Percentiles rank a stretch among this genome's conserved stretches.
Conservation (phyloP, 495 filamentous ascomycete species). For the Aspergillus mulundensis region DNA sequence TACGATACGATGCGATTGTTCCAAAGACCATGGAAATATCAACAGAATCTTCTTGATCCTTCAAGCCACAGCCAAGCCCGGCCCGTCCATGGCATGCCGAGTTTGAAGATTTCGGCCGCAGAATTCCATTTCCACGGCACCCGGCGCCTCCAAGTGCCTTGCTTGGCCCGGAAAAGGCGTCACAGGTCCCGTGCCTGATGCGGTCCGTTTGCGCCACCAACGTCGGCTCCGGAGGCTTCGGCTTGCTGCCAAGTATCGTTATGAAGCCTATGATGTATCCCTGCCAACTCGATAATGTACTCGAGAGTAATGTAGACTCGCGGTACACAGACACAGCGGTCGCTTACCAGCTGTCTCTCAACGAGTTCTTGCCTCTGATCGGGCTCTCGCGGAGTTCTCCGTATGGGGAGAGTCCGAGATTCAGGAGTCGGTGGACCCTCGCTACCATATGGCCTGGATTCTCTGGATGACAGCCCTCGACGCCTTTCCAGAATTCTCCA, state of each 20-base stretch:
- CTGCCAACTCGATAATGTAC: not conserved
- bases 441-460: slow-evolving; percentile 3
- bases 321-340: not conserved
- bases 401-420: not conserved
- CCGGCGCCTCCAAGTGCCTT: not conserved
- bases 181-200: not conserved
- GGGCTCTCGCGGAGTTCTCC: not conserved
- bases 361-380: not conserved
- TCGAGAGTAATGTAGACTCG: not conserved
- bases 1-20: not conserved
- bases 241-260: not conserved
- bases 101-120: not conserved
- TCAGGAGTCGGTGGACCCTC: not conserved
- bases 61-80: slow-evolving; percentile 11
- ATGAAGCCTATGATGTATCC: not conserved
- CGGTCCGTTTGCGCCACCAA: not conserved
- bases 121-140: slow-evolving; percentile 5
- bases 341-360: not conserved
- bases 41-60: not conserved
- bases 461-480: slow-evolving; percentile 6
- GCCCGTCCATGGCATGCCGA: slow-evolving; percentile 9
- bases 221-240: not conserved
- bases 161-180: not conserved
- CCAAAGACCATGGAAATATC: not conserved
- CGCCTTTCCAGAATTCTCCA: slow-evolving; percentile 10